Base-by-base conservation (phyloP, 768 basidiomycete genomes). In the Cystobasidium ongulense region DNA sequence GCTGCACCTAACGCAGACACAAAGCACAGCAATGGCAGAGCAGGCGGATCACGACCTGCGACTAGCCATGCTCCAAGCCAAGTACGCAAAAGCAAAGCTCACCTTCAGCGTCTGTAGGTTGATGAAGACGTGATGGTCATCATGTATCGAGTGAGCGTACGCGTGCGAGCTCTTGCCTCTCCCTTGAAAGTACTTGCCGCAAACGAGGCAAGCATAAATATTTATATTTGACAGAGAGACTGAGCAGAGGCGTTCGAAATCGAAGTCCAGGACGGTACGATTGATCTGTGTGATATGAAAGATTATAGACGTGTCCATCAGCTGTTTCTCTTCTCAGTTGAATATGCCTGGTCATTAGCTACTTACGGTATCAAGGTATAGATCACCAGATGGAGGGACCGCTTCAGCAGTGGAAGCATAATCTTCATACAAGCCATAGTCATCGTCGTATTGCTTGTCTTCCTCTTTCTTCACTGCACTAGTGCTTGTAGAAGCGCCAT, bases 151-250 rank as follows among this genome's bases (percentile, higher is more conserved):
- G 82, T 99, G 96, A 18, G 92, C 87, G 82, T 96, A 99, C 27
- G 96, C 96, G 80, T 92, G 93, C 72, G 92, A 92, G 54, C 86
- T 91, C 76, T 89, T 88, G 39, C 96, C 95, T 78, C 96, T 85
- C 29, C 96, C 96, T 84, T 98, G 95, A 80, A 96, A 98, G 81
- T 97, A 99, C 83, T 96, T 98, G 70, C 96, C 96, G 80, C 92
- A 94, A 18, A 98, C 94, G 66, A 99, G 87, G 80, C 96, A 99
- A 38, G 91, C 92, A 80, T 99, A 99, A 76, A 90, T 90, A 82
- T 99, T 96, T 85, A 96, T 93, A 82, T 98, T 95, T 50, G 91
- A 90, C 68, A 92, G 85, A 39, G 92, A 96, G 64, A 98, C 91
- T 10, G 95, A 97, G 85, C 96, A 99, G 31, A 98, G 87, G 84